phyloP scores from a whole-genome alignment of 1,284 basidiomycete species.

The Cutaneotrichosporon arboriforme region DNA sequence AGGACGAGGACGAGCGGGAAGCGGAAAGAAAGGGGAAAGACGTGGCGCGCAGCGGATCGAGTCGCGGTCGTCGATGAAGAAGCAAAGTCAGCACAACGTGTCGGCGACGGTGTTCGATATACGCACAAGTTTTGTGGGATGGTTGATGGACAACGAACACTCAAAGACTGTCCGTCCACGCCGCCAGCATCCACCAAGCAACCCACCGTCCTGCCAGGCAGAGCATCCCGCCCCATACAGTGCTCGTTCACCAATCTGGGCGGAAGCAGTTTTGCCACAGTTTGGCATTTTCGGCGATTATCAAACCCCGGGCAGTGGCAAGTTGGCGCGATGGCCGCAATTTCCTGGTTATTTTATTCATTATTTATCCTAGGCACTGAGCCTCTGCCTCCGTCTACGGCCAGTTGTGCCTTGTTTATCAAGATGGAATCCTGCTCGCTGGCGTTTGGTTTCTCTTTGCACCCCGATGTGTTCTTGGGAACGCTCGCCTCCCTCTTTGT shows the following conservation, averaged over 20 bases:
- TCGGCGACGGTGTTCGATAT: neutral
- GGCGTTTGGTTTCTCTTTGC: neutral
- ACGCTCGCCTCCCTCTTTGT: constrained; percentile 15
- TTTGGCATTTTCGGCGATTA: neutral
- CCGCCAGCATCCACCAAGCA: neutral
- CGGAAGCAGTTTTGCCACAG: neutral
- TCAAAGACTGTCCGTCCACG: neutral
- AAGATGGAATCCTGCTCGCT: too few relatives aligned
- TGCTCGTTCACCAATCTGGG: too few relatives aligned
- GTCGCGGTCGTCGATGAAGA: neutral
- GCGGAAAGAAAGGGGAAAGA: neutral
- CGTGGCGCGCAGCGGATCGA: neutral
- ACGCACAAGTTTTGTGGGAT: constrained; percentile 15
- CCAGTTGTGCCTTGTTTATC: too few relatives aligned
- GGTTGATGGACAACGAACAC: neutral
- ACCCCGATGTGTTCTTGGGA: constrained; percentile 18
- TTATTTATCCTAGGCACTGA: neutral
- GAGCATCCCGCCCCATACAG: too few relatives aligned
- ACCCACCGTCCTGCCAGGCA: too few relatives aligned
- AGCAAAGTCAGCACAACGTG: constrained; percentile 7
- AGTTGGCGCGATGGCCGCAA: too few relatives aligned
- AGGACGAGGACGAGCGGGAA: neutral
- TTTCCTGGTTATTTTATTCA: neutral
- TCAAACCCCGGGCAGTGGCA: neutral
- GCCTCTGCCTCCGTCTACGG: too few relatives aligned